Evolutionary conservation across 768 basidiomycete genomes (phyloP).

Genomic region (Collybiopsis luxurians): DNA sequence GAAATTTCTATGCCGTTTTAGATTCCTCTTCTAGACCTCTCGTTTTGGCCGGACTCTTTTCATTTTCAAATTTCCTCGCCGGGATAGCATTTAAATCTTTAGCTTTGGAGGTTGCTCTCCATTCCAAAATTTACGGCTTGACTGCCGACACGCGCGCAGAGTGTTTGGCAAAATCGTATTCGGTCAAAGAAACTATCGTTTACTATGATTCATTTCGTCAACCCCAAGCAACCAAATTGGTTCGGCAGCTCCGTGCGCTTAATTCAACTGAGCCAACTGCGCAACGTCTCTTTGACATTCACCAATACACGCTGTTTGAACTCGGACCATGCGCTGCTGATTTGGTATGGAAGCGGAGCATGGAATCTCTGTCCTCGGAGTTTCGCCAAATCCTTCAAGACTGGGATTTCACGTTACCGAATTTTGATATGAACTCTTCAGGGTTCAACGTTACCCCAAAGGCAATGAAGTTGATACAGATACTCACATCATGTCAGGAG

Average conservation of each 20-base stretch:
- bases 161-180: constrained; percentile 31
- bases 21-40: neutral
- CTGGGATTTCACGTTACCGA: constrained; percentile 65
- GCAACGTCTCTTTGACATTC: constrained; percentile 42
- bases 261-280: constrained; percentile 33
- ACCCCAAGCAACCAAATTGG: constrained; percentile 37
- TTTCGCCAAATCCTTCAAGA: constrained; percentile 40
- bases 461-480: constrained; percentile 56
- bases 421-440: constrained; percentile 50
- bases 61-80: constrained; percentile 34
- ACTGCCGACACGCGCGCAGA: constrained; percentile 28
- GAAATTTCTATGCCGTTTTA: neutral
- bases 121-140: constrained; percentile 37
- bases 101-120: constrained; percentile 36
- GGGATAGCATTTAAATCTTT: constrained; percentile 38
- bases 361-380: neutral
- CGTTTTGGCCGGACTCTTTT: constrained; percentile 30
- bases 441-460: constrained; percentile 72
- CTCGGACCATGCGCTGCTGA: constrained; percentile 71
- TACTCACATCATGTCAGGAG: constrained; percentile 52
- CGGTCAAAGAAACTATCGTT: constrained; percentile 51
- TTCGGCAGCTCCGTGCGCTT: constrained; percentile 44
- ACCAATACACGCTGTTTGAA: constrained; percentile 45
- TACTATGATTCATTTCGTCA: constrained; percentile 43
- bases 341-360: constrained; percentile 60